Conservation (phyloP, 148 eudicot species). For the Rhododendron molle region DNA sequence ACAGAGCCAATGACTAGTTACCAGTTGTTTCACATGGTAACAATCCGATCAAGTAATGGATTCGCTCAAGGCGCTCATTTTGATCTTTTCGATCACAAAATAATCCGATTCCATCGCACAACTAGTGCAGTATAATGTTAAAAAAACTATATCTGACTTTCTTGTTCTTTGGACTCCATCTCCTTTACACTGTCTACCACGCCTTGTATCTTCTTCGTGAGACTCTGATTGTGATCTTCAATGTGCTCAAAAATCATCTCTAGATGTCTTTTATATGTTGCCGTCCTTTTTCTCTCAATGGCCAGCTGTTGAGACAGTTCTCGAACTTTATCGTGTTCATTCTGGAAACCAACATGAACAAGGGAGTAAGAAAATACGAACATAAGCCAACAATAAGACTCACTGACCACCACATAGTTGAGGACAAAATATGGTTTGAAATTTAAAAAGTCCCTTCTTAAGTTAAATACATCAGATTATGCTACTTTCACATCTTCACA, state of each 20-base stretch:
- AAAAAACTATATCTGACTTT: constrained; percentile 37
- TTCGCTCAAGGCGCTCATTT: neutral
- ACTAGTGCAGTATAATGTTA: constrained; percentile 2
- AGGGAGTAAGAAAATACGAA: neutral
- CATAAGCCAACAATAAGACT: neutral
- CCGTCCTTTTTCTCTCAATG: constrained; percentile 67
- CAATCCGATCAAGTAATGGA: no score
- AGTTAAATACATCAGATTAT: no score
- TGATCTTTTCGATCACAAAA: neutral
- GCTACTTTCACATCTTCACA: neutral
- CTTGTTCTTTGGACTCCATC: constrained; percentile 60
- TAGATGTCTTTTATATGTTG: constrained; percentile 80
- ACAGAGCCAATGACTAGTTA: neutral
- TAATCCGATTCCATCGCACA: neutral
- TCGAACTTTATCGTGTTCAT: constrained; percentile 81
- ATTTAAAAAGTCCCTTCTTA: neutral
- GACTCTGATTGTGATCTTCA: constrained; percentile 74
- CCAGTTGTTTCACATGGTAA: no score
- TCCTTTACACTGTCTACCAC: constrained; percentile 65
- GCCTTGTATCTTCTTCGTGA: constrained; percentile 63
- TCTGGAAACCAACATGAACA: constrained; percentile 34
- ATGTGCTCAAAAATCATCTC: constrained; percentile 84
- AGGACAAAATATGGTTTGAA: neutral
- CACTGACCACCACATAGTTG: neutral
- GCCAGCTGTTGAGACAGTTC: constrained; percentile 87